A percentile compares a stretch with the other conserved stretches of the same genome.
Conservation (phyloP, 768 basidiomycete genomes). For the Agaricus subrufescens region DNA sequence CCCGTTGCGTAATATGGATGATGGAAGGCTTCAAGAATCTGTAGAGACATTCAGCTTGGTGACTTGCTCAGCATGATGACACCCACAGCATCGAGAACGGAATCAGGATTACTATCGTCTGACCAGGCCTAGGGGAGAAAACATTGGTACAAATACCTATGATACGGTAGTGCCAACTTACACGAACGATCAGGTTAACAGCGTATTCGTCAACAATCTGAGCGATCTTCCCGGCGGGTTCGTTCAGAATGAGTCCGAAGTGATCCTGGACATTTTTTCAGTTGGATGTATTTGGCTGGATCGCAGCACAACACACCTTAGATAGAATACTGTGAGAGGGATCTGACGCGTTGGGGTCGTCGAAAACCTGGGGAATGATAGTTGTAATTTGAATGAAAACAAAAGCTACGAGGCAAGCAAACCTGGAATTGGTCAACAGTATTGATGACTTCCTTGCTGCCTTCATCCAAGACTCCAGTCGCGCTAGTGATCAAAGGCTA, state of each 20-base stretch:
- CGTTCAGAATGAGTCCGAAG: slow-evolving; percentile 67
- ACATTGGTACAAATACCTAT: neutral
- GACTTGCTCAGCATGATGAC: too few species aligned
- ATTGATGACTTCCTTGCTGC: slow-evolving; percentile 67
- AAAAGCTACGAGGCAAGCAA: neutral
- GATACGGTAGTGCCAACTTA: slow-evolving; percentile 13
- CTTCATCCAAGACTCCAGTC: slow-evolving; percentile 51
- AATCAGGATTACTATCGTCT: slow-evolving; percentile 37
- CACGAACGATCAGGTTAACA: slow-evolving; percentile 55
- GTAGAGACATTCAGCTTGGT: neutral
- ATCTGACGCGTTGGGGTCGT: slow-evolving; percentile 62
- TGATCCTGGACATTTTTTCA: slow-evolving; percentile 44
- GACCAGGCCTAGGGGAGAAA: slow-evolving; percentile 38
- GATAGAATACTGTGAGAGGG: slow-evolving; percentile 71
- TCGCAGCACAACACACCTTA: slow-evolving; percentile 36
- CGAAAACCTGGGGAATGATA: slow-evolving; percentile 46
- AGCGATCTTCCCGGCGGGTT: slow-evolving; percentile 72
- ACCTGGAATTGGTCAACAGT: slow-evolving; percentile 65
- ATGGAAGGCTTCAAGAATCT: slow-evolving; percentile 64
- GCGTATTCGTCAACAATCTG: slow-evolving; percentile 59
- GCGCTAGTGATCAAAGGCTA: slow-evolving; percentile 61
- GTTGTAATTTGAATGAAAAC: neutral
- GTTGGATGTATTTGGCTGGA: neutral
- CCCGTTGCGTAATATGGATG: slow-evolving; percentile 63
- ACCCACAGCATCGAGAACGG: slow-evolving; percentile 39